phyloP scores from a whole-genome alignment of 176 grass and related monocot genomes.

The barley (Hordeum vulgare) region DNA sequence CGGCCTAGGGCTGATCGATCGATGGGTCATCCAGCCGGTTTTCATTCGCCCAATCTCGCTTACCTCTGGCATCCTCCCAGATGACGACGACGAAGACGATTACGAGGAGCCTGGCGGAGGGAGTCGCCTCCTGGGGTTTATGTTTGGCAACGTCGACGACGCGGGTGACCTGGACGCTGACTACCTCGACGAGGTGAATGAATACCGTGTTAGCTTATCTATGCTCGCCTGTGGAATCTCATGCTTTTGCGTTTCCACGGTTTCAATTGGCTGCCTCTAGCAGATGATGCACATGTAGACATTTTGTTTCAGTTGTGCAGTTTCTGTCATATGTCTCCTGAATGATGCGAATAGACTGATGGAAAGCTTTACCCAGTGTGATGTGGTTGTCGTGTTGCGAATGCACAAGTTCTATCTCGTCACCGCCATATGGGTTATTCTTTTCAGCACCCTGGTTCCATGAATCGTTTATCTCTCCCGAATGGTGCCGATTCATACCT shows the following conservation, averaged over 20 bases:
- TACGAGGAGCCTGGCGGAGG: constrained; percentile 69
- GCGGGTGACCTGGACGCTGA: constrained; percentile 89
- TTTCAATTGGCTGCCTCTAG: not conserved
- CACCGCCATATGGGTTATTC: not conserved
- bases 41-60: not conserved
- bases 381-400: not conserved
- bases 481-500: not conserved
- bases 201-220: not conserved
- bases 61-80: not conserved
- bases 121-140: constrained; percentile 84
- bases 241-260: not conserved
- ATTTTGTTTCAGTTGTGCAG: not conserved
- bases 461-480: not conserved
- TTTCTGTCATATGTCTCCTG: not conserved
- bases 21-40: not conserved
- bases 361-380: not conserved
- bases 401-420: not conserved
- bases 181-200: constrained; percentile 95
- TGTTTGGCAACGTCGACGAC: constrained; percentile 98
- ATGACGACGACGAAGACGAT: constrained; percentile 70
- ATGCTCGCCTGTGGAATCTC: not conserved
- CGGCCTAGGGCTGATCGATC: not conserved
- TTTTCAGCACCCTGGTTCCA: not conserved
- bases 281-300: not conserved
- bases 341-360: not conserved